phyloP scores from a whole-genome alignment of 345 rosid genomes.

The Tarenaya hassleriana region DNA sequence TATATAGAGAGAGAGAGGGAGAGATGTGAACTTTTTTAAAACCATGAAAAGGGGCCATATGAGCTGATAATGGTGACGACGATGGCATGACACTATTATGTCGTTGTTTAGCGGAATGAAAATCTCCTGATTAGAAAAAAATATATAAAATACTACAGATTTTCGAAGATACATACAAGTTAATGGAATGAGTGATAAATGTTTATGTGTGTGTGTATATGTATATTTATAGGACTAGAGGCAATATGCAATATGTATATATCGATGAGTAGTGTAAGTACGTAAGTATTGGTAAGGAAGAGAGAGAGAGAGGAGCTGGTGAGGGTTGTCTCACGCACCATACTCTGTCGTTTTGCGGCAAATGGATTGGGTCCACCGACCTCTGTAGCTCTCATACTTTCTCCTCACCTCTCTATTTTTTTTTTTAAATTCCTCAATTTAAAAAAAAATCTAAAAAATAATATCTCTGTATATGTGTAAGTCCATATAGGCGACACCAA shows the following conservation, averaged over 20 bases:
- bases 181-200: neutral
- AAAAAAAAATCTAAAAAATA: neutral
- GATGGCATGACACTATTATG: constrained; percentile 25
- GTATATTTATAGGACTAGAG: constrained; percentile 5
- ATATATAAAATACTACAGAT: constrained; percentile 10
- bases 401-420: constrained; percentile 14
- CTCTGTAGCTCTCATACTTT: constrained; percentile 37
- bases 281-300: constrained; percentile 28
- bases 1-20: no score
- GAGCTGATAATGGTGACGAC: constrained; percentile 29
- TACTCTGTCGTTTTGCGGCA: constrained; percentile 51
- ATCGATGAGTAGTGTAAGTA: constrained; percentile 29
- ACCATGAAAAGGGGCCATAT: constrained; percentile 22
- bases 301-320: constrained; percentile 39
- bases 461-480: constrained; percentile 35
- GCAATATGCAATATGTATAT: constrained; percentile 32
- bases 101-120: constrained; percentile 8
- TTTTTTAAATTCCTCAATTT: constrained; percentile 12
- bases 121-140: neutral
- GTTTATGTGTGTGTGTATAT: no score
- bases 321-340: constrained; percentile 61
- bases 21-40: constrained; percentile 22
- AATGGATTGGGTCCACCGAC: constrained; percentile 86
- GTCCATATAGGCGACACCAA: constrained; percentile 45
- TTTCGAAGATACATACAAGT: neutral